These are phyloP conservation scores for Fusarium algeriense DNA, from an alignment of 2,329 filamentous ascomycete species.

Conservation along the genomic window DNA sequence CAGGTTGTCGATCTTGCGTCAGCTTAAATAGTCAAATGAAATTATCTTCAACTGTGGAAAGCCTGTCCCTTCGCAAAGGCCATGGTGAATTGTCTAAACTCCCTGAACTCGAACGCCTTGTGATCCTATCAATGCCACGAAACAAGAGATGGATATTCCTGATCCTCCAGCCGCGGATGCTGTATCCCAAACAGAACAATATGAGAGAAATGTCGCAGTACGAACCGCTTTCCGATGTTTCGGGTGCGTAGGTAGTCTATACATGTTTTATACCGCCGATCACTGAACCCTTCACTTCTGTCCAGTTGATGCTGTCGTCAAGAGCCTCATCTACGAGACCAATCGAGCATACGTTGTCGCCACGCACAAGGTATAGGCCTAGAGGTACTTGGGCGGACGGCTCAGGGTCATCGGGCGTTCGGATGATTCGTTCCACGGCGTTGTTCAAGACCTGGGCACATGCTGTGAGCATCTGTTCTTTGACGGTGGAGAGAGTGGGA, in stretches of 20 bases:
- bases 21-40: constrained; percentile 37
- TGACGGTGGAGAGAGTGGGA: constrained; percentile 25
- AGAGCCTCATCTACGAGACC: constrained; percentile 91
- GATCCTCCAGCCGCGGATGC: constrained; percentile 30
- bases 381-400: constrained; percentile 83
- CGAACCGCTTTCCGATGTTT: constrained; percentile 7
- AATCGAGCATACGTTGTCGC: constrained; percentile 93
- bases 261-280: constrained; percentile 87
- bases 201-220: constrained; percentile 4
- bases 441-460: constrained; percentile 76
- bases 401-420: constrained; percentile 84
- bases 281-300: constrained; percentile 84
- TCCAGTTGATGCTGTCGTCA: constrained; percentile 93
- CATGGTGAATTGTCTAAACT: constrained; percentile 47
- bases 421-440: constrained; percentile 90
- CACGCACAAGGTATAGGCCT: constrained; percentile 90
- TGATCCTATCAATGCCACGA: constrained; percentile 35
- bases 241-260: constrained; percentile 46
- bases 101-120: constrained; percentile 46
- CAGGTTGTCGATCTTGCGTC: constrained; percentile 14
- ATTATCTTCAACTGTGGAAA: constrained; percentile 15
- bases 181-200: constrained; percentile 38
- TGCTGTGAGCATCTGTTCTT: constrained; percentile 31
- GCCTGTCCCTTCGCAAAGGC: constrained; percentile 38
- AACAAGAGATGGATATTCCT: constrained; percentile 2